A percentile compares a stretch with the other conserved stretches of the same genome.
These are phyloP conservation scores for Saprolegnia diclina DNA, from an alignment of 352 stramenopile species.

Conservation along the genomic window DNA sequence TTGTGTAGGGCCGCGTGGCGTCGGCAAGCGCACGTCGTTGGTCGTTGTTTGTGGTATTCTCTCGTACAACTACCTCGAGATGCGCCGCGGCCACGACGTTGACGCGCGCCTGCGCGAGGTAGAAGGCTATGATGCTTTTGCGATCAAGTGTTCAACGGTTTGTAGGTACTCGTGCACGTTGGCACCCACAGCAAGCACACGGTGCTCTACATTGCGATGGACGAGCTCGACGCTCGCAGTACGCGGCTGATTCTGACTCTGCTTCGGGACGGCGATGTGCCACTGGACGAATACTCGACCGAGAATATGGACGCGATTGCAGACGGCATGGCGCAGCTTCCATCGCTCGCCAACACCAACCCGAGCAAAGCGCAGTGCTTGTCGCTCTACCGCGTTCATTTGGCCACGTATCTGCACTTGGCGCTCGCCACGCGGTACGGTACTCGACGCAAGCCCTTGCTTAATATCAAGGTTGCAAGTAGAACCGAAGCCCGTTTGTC, in stretches of 20 bases:
- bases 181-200: conserved; percentile 46
- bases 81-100: background rate
- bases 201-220: conserved; percentile 49
- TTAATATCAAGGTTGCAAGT: background rate
- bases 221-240: conserved; percentile 40
- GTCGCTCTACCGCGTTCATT: conserved; percentile 47
- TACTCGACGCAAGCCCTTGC: background rate
- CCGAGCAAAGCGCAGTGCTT: conserved; percentile 27
- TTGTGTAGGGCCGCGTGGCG: conserved; percentile 14
- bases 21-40: conserved; percentile 13
- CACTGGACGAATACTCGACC: conserved; percentile 41
- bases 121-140: conserved; percentile 5
- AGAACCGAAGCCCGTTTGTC: background rate
- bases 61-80: conserved; percentile 26
- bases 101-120: too few relatives aligned
- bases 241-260: conserved; percentile 39
- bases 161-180: conserved; percentile 37
- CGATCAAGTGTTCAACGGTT: background rate
- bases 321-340: conserved; percentile 12
- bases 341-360: conserved; percentile 11
- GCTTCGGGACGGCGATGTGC: conserved; percentile 41
- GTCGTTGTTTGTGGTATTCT: conserved; percentile 19
- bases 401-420: conserved; percentile 49
- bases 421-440: conserved; percentile 48
- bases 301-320: conserved; percentile 31